Evolutionary conservation across 2,329 filamentous ascomycete genomes (phyloP).

Genomic region (Xylariaceae sp.): DNA sequence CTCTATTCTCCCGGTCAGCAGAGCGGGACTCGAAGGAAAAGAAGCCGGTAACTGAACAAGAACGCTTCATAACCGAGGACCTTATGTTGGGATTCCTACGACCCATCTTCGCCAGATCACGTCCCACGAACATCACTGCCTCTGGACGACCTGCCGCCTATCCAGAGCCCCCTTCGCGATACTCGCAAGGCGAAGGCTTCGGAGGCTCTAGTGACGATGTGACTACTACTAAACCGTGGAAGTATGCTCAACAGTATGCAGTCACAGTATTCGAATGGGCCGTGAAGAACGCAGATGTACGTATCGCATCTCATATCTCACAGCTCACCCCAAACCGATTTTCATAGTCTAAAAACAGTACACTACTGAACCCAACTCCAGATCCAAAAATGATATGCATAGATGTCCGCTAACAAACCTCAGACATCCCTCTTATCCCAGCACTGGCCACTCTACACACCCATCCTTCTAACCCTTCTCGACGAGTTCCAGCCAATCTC

Average conservation of each 20-base stretch:
- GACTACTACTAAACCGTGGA: conserved; percentile 57
- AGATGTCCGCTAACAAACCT: background rate
- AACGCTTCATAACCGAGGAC: conserved; percentile 47
- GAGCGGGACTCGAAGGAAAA: background rate
- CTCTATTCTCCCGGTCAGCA: background rate
- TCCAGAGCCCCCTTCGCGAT: conserved; percentile 37
- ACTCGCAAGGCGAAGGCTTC: conserved; percentile 29
- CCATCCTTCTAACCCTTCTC: conserved; percentile 65
- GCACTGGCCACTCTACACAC: conserved; percentile 67
- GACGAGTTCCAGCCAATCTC: conserved; percentile 56
- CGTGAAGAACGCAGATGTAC: conserved; percentile 49
- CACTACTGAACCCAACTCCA: background rate
- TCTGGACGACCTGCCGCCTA: conserved; percentile 55
- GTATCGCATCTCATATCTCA: conserved; percentile 18
- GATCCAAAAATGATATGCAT: background rate
- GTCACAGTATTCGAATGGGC: conserved; percentile 62
- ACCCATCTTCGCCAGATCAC: conserved; percentile 62
- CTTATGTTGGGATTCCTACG: conserved; percentile 64
- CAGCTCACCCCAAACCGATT: background rate
- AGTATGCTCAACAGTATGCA: conserved; percentile 49
- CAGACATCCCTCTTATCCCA: conserved; percentile 42
- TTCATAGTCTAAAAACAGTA: background rate
- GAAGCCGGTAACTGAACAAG: background rate
- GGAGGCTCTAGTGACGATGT: conserved; percentile 36
- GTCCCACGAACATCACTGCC: conserved; percentile 52